These are phyloP conservation scores for Castanea mollissima DNA, from an alignment of 306 rosid genomes.

Conservation along the genomic window DNA sequence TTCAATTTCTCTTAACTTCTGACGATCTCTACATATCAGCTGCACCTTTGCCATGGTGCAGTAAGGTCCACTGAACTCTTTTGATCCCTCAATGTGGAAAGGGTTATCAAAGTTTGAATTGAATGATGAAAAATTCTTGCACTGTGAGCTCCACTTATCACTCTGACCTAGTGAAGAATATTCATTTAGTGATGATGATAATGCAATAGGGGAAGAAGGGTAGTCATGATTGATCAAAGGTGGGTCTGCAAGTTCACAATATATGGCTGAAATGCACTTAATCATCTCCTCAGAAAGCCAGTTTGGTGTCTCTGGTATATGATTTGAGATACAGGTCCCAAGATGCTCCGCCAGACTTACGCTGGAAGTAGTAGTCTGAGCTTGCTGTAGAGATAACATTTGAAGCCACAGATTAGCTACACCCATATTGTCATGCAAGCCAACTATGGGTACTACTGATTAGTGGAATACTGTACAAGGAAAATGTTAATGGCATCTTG, in stretches of 20 bases:
- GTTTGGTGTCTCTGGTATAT: slow-evolving; percentile 64
- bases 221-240: slow-evolving; percentile 44
- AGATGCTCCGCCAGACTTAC: slow-evolving; percentile 58
- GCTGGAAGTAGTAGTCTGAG: slow-evolving; percentile 44
- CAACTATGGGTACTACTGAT: background rate
- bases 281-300: slow-evolving; percentile 89
- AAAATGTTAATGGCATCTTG: background rate
- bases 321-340: slow-evolving; percentile 38
- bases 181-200: slow-evolving; percentile 51
- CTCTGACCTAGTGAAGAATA: slow-evolving; percentile 47
- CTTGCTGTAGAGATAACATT: slow-evolving; percentile 52
- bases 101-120: slow-evolving; percentile 54
- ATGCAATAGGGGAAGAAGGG: slow-evolving; percentile 50
- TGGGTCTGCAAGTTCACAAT: slow-evolving; percentile 75
- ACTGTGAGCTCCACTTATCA: slow-evolving; percentile 47
- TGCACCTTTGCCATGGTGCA: slow-evolving; percentile 70
- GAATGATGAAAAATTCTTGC: slow-evolving; percentile 51
- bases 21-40: slow-evolving; percentile 52
- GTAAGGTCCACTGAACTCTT: slow-evolving; percentile 63
- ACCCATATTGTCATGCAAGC: background rate
- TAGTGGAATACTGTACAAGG: background rate
- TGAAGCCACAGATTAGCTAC: slow-evolving; percentile 4
- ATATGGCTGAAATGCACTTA: slow-evolving; percentile 73
- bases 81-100: slow-evolving; percentile 52
- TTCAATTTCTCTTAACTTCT: slow-evolving; percentile 62